Evolutionary conservation across 768 basidiomycete species (phyloP).

Genomic region (Amanita fuliginea): DNA sequence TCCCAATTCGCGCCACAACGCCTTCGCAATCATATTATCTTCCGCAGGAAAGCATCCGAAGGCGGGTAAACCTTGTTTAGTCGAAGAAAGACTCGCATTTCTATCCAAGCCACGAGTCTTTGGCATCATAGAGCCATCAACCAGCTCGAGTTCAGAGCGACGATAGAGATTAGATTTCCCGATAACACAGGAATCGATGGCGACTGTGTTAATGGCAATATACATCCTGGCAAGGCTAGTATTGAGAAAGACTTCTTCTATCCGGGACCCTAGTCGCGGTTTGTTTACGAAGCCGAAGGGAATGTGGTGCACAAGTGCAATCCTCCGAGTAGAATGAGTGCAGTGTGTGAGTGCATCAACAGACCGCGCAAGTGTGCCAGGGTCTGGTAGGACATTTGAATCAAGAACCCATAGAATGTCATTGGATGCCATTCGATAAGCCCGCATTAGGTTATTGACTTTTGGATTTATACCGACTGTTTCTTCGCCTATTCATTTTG

Average conservation of each 20-base stretch:
- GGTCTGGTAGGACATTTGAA: constrained; percentile 78
- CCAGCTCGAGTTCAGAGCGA: constrained; percentile 73
- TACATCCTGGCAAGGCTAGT: constrained; percentile 99
- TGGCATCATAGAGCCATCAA: constrained; percentile 58
- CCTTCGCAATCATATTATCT: constrained; percentile 93
- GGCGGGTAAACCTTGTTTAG: constrained; percentile 50
- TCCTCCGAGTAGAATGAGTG: constrained; percentile 30
- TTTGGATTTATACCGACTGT: constrained; percentile 91
- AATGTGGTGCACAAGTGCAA: constrained; percentile 91
- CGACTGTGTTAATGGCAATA: constrained; percentile 82
- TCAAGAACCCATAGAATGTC: constrained; percentile 97
- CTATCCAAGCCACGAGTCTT: neutral
- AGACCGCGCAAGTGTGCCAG: constrained; percentile 73
- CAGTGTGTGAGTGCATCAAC: constrained; percentile 61
- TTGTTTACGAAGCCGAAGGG: constrained; percentile 77
- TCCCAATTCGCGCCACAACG: constrained; percentile 89
- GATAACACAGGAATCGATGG: constrained; percentile 89
- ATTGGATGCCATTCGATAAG: constrained; percentile 70
- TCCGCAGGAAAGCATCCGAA: constrained; percentile 91
- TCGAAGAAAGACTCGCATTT: constrained; percentile 13
- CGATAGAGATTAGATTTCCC: constrained; percentile 95
- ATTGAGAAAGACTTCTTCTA: constrained; percentile 93
- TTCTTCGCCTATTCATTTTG: constrained; percentile 50
- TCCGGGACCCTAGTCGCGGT: constrained; percentile 59
- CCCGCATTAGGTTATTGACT: constrained; percentile 88